phyloP scores from a whole-genome alignment of 306 rosid genomes.

The Hippophae gyantsensis region DNA sequence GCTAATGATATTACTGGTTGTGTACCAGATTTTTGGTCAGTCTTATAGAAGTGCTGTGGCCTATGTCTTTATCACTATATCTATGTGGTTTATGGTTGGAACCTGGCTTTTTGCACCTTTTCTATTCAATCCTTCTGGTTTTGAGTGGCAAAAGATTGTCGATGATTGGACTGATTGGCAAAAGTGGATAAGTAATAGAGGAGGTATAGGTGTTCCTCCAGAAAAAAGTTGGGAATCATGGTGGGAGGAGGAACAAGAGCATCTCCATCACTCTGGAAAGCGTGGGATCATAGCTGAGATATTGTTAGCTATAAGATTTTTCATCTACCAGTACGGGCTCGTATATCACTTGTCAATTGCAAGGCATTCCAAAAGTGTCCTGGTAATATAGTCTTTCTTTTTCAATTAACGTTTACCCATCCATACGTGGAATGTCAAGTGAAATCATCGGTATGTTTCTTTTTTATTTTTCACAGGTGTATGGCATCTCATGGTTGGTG shows the following conservation, averaged over 20 bases:
- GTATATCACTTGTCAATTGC: slow-evolving; percentile 76
- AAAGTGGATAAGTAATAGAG: slow-evolving; percentile 89
- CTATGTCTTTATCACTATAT: slow-evolving; percentile 72
- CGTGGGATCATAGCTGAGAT: slow-evolving; percentile 80
- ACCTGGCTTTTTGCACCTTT: slow-evolving; percentile 99
- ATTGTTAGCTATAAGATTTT: slow-evolving; percentile 71
- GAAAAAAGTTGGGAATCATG: slow-evolving; percentile 99
- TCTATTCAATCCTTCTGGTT: slow-evolving; percentile 95
- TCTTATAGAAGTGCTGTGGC: slow-evolving; percentile 71
- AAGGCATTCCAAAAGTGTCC: slow-evolving; percentile 46
- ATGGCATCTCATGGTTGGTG: slow-evolving; percentile 96
- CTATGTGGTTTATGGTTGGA: slow-evolving; percentile 98
- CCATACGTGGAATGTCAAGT: too few species aligned
- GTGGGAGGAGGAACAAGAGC: slow-evolving; percentile 99
- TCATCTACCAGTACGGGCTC: slow-evolving; percentile 91
- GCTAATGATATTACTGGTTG: slow-evolving; percentile 76
- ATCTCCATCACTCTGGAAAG: slow-evolving; percentile 76
- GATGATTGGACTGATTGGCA: slow-evolving; percentile 99
- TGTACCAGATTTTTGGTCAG: slow-evolving; percentile 78
- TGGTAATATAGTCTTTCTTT: slow-evolving; percentile 35
- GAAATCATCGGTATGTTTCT: background rate
- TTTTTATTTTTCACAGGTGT: slow-evolving; percentile 42
- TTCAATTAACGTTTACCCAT: too few species aligned
- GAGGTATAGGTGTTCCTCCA: slow-evolving; percentile 88
- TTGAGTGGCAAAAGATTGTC: slow-evolving; percentile 98